Conservation (phyloP, 352 stramenopile genomes). For the Phytopythium ostracodes region DNA sequence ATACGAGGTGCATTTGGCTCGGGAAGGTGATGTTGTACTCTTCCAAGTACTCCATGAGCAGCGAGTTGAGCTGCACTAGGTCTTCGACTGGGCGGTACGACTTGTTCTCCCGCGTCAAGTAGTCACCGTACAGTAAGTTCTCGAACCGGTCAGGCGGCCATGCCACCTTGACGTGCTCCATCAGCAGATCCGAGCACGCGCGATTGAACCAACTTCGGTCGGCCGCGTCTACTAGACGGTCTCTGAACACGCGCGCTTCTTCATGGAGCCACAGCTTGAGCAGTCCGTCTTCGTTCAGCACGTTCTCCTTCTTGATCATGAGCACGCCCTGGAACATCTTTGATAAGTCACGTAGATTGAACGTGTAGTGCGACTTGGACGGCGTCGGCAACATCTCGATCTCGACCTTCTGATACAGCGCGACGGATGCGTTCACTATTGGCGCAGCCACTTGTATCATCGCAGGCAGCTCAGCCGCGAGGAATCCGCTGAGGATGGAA, state of each 20-base stretch:
- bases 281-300: constrained; percentile 62
- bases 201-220: constrained; percentile 88
- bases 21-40: constrained; percentile 95
- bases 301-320: constrained; percentile 87
- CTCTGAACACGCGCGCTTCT: constrained; percentile 88
- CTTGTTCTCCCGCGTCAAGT: constrained; percentile 76
- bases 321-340: constrained; percentile 93
- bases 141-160: constrained; percentile 68
- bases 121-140: constrained; percentile 90
- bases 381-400: constrained; percentile 89
- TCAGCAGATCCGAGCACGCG: constrained; percentile 64
- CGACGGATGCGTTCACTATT: constrained; percentile 86
- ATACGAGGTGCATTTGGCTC: constrained; percentile 93
- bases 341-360: constrained; percentile 92
- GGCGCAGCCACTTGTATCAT: constrained; percentile 67
- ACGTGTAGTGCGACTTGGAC: constrained; percentile 92
- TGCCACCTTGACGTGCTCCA: constrained; percentile 59
- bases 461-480: constrained; percentile 59
- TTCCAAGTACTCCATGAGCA: constrained; percentile 90
- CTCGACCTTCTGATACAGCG: constrained; percentile 87
- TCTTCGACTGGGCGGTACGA: constrained; percentile 72
- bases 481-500: constrained; percentile 87
- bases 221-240: constrained; percentile 85
- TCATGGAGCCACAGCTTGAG: constrained; percentile 91
- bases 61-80: constrained; percentile 53